Conservation (phyloP, 75 land plant genomes). For the Pinus albicaulis region DNA sequence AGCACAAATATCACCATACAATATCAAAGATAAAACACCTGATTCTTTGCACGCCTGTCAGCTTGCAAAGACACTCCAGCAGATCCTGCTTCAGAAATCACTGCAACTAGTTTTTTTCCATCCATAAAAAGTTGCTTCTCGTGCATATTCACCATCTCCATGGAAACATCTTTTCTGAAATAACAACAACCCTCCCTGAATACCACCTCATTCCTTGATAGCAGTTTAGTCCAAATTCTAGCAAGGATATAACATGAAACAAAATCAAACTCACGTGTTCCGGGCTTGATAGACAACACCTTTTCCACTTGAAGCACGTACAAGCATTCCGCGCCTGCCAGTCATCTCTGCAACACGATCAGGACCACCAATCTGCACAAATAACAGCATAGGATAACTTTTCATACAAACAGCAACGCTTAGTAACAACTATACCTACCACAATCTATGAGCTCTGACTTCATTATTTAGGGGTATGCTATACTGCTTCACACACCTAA, state of each 20-base stretch:
- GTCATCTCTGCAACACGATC: slow-evolving; percentile 97
- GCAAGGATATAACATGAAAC: background rate
- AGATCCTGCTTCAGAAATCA: slow-evolving; percentile 99
- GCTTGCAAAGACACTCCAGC: slow-evolving; percentile 99
- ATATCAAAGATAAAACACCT: slow-evolving; percentile 34
- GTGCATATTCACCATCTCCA: slow-evolving; percentile 99
- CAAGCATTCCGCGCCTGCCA: slow-evolving; percentile 95
- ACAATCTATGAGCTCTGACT: too few relatives aligned
- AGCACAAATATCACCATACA: background rate
- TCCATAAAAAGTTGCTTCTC: slow-evolving; percentile 98
- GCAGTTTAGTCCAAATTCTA: background rate
- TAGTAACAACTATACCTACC: too few relatives aligned
- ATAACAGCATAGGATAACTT: background rate
- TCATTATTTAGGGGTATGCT: too few relatives aligned
- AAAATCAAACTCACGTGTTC: slow-evolving; percentile 65
- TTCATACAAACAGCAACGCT: too few relatives aligned
- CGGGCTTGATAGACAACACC: slow-evolving; percentile 94
- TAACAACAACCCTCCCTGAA: background rate
- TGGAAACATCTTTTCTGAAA: slow-evolving; percentile 73
- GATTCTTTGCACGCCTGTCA: slow-evolving; percentile 88
- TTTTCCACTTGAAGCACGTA: slow-evolving; percentile 80
- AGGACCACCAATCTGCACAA: slow-evolving; percentile 92
- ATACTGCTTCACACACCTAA: too few relatives aligned
- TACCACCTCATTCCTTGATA: background rate
- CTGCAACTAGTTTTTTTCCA: slow-evolving; percentile 90